A percentile compares a stretch with the other conserved stretches of the same genome.
Conservation (phyloP, 106 monocot species). For the Hemerocallis citrina region DNA sequence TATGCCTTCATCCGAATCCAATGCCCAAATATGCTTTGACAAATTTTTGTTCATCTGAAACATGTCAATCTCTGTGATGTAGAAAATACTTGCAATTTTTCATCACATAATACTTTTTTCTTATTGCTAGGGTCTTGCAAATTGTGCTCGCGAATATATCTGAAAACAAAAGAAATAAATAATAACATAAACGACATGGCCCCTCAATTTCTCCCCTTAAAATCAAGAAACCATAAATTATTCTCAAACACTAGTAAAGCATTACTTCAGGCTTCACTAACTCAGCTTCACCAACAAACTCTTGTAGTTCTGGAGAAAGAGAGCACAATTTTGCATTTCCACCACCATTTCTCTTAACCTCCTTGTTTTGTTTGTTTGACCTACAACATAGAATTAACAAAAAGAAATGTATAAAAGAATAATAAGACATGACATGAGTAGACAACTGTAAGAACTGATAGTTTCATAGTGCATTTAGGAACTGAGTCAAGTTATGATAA, state of each 20-base stretch:
- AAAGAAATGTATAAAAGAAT: neutral
- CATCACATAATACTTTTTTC: slow-evolving; percentile 82
- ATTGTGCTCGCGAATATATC: slow-evolving; percentile 87
- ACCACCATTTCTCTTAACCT: slow-evolving; percentile 68
- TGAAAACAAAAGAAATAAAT: slow-evolving; percentile 25
- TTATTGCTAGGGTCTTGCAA: slow-evolving; percentile 87
- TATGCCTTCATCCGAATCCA: slow-evolving; percentile 46
- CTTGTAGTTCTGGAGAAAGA: slow-evolving; percentile 81
- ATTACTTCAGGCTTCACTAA: slow-evolving; percentile 94
- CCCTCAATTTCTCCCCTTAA: neutral
- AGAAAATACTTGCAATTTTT: slow-evolving; percentile 61
- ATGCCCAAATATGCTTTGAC: slow-evolving; percentile 93
- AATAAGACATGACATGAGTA: neutral
- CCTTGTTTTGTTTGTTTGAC: slow-evolving; percentile 23
- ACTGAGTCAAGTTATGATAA: too few species aligned
- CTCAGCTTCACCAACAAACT: slow-evolving; percentile 72
- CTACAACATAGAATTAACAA: slow-evolving; percentile 16
- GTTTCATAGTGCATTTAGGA: too few species aligned
- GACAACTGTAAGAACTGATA: neutral
- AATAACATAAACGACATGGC: neutral
- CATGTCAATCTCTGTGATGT: slow-evolving; percentile 86
- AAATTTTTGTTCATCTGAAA: slow-evolving; percentile 99
- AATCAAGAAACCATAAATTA: too few species aligned
- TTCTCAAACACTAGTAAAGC: neutral
- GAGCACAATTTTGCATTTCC: slow-evolving; percentile 80